Evolutionary conservation across 768 basidiomycete species (phyloP).

Genomic region (Cubamyces lactineus): DNA sequence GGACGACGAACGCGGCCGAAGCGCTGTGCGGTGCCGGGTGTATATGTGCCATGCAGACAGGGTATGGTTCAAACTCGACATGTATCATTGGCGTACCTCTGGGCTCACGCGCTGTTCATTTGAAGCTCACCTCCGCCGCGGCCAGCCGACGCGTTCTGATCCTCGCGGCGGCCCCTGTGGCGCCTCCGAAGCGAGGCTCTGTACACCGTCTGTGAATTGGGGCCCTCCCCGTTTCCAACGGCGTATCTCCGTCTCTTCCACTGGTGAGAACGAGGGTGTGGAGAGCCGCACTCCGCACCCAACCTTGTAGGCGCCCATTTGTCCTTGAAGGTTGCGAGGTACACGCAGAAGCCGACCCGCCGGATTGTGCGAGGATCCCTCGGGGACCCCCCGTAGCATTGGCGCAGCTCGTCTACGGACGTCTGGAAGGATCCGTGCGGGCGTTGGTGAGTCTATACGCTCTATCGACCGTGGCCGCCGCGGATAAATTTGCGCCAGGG

Average conservation of each 20-base stretch:
- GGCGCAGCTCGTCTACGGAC: not conserved
- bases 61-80: constrained; percentile 3
- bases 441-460: constrained; percentile 2
- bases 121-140: constrained; percentile 1
- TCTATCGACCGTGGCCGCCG: not conserved
- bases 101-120: constrained; percentile 4
- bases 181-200: not conserved
- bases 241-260: constrained; percentile 17
- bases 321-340: constrained; percentile 12
- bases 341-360: constrained; percentile 9
- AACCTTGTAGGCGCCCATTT: constrained; percentile 17
- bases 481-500: constrained; percentile 21
- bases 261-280: constrained; percentile 19
- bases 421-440: constrained; percentile 12
- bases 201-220: not conserved
- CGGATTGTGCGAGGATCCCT: constrained; percentile 23
- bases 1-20: constrained; percentile 1
- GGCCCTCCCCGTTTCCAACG: constrained; percentile 13
- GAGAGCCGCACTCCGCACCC: constrained; percentile 14
- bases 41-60: constrained; percentile 7
- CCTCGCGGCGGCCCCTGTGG: constrained; percentile 10
- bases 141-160: constrained; percentile 4
- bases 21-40: constrained; percentile 2
- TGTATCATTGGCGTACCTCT: not conserved
- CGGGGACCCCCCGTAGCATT: constrained; percentile 9